These are phyloP conservation scores for Entomortierella parvispora DNA, from an alignment of 192 early-diverging fungal genomes.

Conservation along the genomic window DNA sequence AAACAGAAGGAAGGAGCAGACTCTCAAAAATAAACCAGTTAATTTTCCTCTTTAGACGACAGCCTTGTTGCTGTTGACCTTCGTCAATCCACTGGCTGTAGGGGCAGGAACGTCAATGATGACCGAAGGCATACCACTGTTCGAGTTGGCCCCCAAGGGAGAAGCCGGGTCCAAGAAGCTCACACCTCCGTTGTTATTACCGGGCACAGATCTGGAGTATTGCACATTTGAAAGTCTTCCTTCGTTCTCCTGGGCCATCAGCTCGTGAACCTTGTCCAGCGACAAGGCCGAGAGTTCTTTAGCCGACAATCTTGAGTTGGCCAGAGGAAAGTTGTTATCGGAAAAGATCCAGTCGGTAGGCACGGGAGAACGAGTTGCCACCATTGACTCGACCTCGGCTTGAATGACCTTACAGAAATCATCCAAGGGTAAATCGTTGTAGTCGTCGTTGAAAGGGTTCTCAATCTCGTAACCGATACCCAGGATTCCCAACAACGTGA, in stretches of 20 bases:
- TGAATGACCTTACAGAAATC: conserved; percentile 60
- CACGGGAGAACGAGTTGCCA: conserved; percentile 18
- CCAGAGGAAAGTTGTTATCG: conserved; percentile 47
- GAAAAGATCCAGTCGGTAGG: conserved; percentile 54
- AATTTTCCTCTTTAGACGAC: too few relatives aligned
- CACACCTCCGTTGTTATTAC: conserved; percentile 9
- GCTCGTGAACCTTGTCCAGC: conserved; percentile 46
- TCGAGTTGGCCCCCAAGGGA: too few relatives aligned
- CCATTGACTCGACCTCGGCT: conserved; percentile 44
- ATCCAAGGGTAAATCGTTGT: conserved; percentile 75
- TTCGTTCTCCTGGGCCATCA: conserved; percentile 17
- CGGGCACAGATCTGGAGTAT: conserved; percentile 24
- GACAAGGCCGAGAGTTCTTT: conserved; percentile 38
- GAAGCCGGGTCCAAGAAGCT: too few relatives aligned
- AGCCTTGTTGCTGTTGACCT: background rate
- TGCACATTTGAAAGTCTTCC: conserved; percentile 5
- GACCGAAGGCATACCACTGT: too few relatives aligned
- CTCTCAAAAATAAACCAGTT: too few relatives aligned
- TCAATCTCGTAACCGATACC: conserved; percentile 91
- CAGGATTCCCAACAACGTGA: conserved; percentile 87
- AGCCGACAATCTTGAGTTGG: conserved; percentile 31
- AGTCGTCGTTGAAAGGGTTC: conserved; percentile 90
- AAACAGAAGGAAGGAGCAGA: too few relatives aligned
- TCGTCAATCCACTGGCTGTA: background rate
- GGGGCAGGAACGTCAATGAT: background rate